Evolutionary conservation across 1,139 yeast species (phyloP).

Genomic region (Kluyveromyces sp.): DNA sequence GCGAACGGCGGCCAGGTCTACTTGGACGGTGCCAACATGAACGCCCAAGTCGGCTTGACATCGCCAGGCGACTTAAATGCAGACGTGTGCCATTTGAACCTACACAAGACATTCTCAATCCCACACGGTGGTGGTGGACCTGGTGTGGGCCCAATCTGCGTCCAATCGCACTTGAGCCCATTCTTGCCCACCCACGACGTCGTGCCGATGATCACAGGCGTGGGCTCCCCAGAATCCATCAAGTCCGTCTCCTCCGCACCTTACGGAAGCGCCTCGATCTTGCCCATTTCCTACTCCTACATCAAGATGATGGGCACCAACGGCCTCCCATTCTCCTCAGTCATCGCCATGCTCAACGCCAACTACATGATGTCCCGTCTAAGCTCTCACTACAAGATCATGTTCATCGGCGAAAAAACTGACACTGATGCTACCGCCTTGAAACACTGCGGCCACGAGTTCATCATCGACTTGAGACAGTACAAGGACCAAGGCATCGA

Average conservation of each 20-base stretch:
- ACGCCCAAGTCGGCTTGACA: slow-evolving; percentile 95
- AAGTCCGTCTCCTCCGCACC: slow-evolving; percentile 88
- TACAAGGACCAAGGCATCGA: slow-evolving; percentile 78
- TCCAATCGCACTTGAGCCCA: slow-evolving; percentile 69
- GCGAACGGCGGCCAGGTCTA: slow-evolving; percentile 88
- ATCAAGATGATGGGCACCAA: slow-evolving; percentile 86
- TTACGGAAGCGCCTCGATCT: slow-evolving; percentile 87
- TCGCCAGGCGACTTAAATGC: slow-evolving; percentile 98
- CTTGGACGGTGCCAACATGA: slow-evolving; percentile 98
- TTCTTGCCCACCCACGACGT: slow-evolving; percentile 77
- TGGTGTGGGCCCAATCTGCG: slow-evolving; percentile 98
- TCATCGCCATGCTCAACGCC: slow-evolving; percentile 88
- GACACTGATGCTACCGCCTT: slow-evolving; percentile 38
- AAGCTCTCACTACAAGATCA: slow-evolving; percentile 60
- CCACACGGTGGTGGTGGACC: slow-evolving; percentile 99
- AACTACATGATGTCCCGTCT: slow-evolving; percentile 86
- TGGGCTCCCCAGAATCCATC: slow-evolving; percentile 43
- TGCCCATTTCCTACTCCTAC: slow-evolving; percentile 91
- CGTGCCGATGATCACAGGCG: slow-evolving; percentile 46
- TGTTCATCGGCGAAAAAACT: slow-evolving; percentile 48
- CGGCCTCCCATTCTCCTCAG: slow-evolving; percentile 78
- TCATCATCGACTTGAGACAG: slow-evolving; percentile 82
- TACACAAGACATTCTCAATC: slow-evolving; percentile 95
- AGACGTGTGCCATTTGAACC: slow-evolving; percentile 95
- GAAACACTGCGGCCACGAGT: slow-evolving; percentile 93